These are phyloP conservation scores for Leccinum insolens DNA, from an alignment of 1,284 basidiomycete species.

Conservation along the genomic window DNA sequence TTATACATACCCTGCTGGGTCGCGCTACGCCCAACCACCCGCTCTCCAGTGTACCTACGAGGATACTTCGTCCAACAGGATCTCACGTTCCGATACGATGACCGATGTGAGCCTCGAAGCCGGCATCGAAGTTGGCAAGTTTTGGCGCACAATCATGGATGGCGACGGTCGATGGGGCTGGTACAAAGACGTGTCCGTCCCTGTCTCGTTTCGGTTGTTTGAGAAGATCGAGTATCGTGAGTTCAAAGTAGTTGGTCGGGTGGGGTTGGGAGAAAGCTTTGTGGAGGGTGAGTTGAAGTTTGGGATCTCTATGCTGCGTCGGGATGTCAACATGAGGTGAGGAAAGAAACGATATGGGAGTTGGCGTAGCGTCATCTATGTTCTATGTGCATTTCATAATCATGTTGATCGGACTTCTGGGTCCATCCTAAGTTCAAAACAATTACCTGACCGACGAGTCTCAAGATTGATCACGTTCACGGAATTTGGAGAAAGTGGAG, in stretches of 20 bases:
- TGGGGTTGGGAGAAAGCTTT: slow-evolving; percentile 18
- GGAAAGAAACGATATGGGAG: background rate
- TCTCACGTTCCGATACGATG: background rate
- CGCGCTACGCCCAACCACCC: slow-evolving; percentile 7
- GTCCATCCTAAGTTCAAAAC: background rate
- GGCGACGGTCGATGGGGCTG: slow-evolving; percentile 31
- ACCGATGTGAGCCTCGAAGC: background rate
- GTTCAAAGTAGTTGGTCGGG: slow-evolving; percentile 28
- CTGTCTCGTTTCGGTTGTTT: slow-evolving; percentile 36
- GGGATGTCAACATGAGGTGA: slow-evolving; percentile 24
- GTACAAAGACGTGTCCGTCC: slow-evolving; percentile 33
- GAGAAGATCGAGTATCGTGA: slow-evolving; percentile 35
- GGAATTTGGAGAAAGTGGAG: too few relatives aligned
- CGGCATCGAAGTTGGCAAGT: slow-evolving; percentile 27
- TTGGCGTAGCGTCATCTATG: background rate
- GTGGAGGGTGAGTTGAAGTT: slow-evolving; percentile 21
- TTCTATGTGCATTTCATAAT: background rate
- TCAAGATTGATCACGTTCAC: background rate
- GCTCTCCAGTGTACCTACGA: slow-evolving; percentile 20
- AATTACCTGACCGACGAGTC: background rate
- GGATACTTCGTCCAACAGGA: slow-evolving; percentile 7
- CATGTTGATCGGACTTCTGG: background rate
- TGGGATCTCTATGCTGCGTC: slow-evolving; percentile 28
- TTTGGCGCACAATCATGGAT: slow-evolving; percentile 21
- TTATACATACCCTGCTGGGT: slow-evolving; percentile 15